These are phyloP conservation scores for Elsinoe fawcettii DNA, from an alignment of 2,329 filamentous ascomycete species.

Conservation along the genomic window DNA sequence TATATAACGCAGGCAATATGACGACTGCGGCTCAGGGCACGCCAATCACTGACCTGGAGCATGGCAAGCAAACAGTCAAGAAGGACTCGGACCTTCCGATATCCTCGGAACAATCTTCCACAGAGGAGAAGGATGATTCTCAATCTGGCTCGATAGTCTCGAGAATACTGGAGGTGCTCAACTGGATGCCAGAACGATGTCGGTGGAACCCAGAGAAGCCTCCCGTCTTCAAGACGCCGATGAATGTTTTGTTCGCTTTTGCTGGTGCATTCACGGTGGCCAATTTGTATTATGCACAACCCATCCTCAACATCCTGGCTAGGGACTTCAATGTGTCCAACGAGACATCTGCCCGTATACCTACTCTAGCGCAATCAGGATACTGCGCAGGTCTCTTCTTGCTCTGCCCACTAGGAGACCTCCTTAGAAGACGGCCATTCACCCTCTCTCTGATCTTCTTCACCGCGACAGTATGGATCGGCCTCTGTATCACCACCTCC, in stretches of 20 bases:
- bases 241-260: slow-evolving; percentile 65
- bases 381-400: slow-evolving; percentile 68
- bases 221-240: slow-evolving; percentile 57
- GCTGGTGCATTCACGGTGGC: slow-evolving; percentile 64
- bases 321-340: slow-evolving; percentile 62
- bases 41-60: neutral
- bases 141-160: slow-evolving; percentile 19
- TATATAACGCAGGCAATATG: neutral
- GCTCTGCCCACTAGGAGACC: slow-evolving; percentile 67
- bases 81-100: neutral
- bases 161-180: slow-evolving; percentile 30
- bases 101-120: slow-evolving; percentile 7
- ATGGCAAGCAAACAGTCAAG: neutral
- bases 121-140: neutral
- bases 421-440: slow-evolving; percentile 59
- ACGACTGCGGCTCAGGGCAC: slow-evolving; percentile 4
- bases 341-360: slow-evolving; percentile 58
- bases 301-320: slow-evolving; percentile 69
- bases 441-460: slow-evolving; percentile 56
- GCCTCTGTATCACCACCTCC: slow-evolving; percentile 59
- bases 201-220: slow-evolving; percentile 61
- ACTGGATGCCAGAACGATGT: slow-evolving; percentile 58
- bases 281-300: slow-evolving; percentile 75
- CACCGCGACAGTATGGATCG: slow-evolving; percentile 62
- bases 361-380: slow-evolving; percentile 70